phyloP scores from a whole-genome alignment of 768 basidiomycete species.

The Trametes punicea region DNA sequence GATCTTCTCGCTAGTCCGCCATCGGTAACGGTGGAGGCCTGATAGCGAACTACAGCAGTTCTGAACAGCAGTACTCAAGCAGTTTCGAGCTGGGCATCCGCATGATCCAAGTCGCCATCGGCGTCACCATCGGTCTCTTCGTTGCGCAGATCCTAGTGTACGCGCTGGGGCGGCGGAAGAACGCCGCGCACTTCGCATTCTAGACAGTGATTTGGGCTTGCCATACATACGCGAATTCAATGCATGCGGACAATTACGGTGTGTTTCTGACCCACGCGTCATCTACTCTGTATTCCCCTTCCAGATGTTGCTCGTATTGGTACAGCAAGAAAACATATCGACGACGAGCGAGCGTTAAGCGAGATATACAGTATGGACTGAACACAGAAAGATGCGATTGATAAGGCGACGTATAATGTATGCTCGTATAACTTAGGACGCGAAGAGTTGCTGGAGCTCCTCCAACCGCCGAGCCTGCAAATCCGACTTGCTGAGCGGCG shows the following conservation, averaged over 20 bases:
- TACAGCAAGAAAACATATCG: conserved; percentile 18
- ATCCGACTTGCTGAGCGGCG: conserved; percentile 84
- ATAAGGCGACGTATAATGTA: conserved; percentile 16
- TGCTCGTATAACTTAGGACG: conserved; percentile 16
- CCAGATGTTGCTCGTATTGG: background rate
- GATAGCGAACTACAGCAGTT: conserved; percentile 54
- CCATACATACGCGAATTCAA: background rate
- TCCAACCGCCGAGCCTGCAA: conserved; percentile 84
- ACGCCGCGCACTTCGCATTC: conserved; percentile 73
- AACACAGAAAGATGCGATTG: conserved; percentile 9
- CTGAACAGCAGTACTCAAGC: conserved; percentile 67
- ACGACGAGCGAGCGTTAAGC: conserved; percentile 6
- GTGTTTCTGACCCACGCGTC: background rate
- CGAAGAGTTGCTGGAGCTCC: conserved; percentile 77
- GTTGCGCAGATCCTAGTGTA: conserved; percentile 79
- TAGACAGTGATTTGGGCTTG: conserved; percentile 26
- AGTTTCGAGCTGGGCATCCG: conserved; percentile 77
- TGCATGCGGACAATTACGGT: background rate
- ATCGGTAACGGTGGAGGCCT: conserved; percentile 74
- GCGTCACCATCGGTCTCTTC: conserved; percentile 82
- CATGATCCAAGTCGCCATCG: conserved; percentile 82
- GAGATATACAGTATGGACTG: conserved; percentile 1
- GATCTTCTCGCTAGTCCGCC: conserved; percentile 49
- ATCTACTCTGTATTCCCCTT: background rate
- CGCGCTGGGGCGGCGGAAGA: conserved; percentile 69